phyloP scores from a whole-genome alignment of 1,284 basidiomycete species.

The Retiboletus flavoniger region DNA sequence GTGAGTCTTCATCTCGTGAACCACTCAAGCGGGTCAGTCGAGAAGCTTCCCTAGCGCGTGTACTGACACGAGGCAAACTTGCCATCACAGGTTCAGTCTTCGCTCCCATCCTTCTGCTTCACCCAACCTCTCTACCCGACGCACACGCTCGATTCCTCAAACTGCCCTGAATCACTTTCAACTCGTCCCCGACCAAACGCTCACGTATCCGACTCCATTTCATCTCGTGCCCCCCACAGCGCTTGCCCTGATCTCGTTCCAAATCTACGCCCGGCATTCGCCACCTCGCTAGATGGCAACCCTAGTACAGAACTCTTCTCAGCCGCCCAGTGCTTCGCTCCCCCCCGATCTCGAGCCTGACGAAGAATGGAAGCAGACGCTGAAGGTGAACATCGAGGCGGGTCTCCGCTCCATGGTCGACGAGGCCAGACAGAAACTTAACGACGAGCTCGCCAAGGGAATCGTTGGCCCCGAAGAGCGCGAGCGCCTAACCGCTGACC shows the following conservation, averaged over 20 bases:
- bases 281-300: conserved; percentile 36
- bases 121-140: conserved; percentile 11
- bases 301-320: conserved; percentile 22
- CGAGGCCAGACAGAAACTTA: conserved; percentile 46
- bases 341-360: conserved; percentile 49
- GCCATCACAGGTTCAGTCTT: conserved; percentile 30
- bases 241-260: conserved; percentile 6
- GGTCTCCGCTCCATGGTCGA: conserved; percentile 45
- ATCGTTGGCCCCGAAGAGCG: conserved; percentile 30
- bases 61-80: conserved; percentile 41
- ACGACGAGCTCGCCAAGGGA: conserved; percentile 37
- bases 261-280: conserved; percentile 8
- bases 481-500: conserved; percentile 38
- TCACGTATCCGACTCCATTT: not conserved
- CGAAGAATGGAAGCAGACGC: conserved; percentile 48
- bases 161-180: not conserved
- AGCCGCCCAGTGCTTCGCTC: conserved; percentile 20
- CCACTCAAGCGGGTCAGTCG: not conserved
- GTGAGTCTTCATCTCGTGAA: conserved; percentile 7
- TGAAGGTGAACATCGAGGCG: conserved; percentile 45
- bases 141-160: conserved; percentile 10
- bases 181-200: conserved; percentile 3
- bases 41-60: conserved; percentile 33
- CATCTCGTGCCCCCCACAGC: not conserved
- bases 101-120: conserved; percentile 10